Evolutionary conservation across 345 rosid genomes (phyloP).

Genomic region (Populus alba): DNA sequence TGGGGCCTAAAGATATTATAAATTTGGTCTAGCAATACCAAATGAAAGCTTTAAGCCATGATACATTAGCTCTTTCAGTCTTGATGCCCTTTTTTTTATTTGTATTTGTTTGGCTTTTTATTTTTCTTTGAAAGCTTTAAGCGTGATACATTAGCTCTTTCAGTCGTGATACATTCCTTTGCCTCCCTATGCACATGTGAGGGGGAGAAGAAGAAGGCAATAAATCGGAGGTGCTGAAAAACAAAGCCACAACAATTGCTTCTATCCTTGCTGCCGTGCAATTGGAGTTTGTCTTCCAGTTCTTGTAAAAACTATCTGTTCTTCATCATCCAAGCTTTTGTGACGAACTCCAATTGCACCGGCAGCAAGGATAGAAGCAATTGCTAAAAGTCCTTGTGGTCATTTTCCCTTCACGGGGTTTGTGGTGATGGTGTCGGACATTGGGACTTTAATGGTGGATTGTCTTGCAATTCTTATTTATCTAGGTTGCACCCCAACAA

Average conservation of each 20-base stretch:
- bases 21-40: too few relatives aligned
- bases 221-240: slow-evolving; percentile 23
- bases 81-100: too few relatives aligned
- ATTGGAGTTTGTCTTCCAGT: slow-evolving; percentile 51
- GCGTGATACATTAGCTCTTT: too few relatives aligned
- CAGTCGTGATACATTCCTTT: too few relatives aligned
- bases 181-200: slow-evolving; percentile 38
- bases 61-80: too few relatives aligned
- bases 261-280: slow-evolving; percentile 49
- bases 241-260: slow-evolving; percentile 43
- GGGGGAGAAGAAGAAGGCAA: not conserved
- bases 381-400: slow-evolving; percentile 37
- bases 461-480: slow-evolving; percentile 39
- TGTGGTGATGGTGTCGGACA: slow-evolving; percentile 41
- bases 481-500: slow-evolving; percentile 2
- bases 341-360: not conserved
- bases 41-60: too few relatives aligned
- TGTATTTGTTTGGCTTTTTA: too few relatives aligned
- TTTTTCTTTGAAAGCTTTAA: too few relatives aligned
- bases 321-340: slow-evolving; percentile 50
- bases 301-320: slow-evolving; percentile 37
- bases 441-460: slow-evolving; percentile 51
- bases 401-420: slow-evolving; percentile 49
- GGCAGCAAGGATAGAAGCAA: too few relatives aligned
- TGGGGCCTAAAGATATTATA: too few relatives aligned